Conservation (phyloP, 129 eudicot genomes). For the Pulicaria dysenterica region DNA sequence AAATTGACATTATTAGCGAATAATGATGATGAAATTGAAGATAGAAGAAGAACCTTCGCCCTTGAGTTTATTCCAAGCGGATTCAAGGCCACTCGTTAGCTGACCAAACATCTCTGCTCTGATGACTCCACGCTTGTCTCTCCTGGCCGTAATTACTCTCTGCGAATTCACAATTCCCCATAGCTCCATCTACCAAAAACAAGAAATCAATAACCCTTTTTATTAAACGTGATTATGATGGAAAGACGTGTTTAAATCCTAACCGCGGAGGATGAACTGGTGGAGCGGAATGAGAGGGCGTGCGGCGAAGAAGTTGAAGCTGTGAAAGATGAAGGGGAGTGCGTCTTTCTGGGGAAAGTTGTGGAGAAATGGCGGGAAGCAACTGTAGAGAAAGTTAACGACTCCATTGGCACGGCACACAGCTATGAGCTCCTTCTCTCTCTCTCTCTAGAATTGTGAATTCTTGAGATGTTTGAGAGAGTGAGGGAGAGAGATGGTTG, state of each 20-base stretch:
- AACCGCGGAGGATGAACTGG: conserved; percentile 53
- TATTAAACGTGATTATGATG: no score
- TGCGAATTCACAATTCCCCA: conserved; percentile 62
- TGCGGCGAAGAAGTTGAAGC: conserved; percentile 37
- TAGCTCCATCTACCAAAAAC: conserved; percentile 53
- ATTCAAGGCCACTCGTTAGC: conserved; percentile 83
- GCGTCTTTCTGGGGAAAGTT: conserved; percentile 29
- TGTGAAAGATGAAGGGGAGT: conserved; percentile 31
- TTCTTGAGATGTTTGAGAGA: background rate
- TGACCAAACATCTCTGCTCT: conserved; percentile 98
- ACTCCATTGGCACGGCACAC: conserved; percentile 34
- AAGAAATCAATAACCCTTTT: background rate
- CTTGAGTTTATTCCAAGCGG: conserved; percentile 93
- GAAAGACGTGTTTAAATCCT: background rate
- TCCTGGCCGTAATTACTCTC: conserved; percentile 22
- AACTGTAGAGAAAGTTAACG: conserved; percentile 47
- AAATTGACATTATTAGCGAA: background rate
- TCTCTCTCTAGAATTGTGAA: conserved; percentile 6
- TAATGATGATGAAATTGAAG: background rate
- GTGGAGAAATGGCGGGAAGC: conserved; percentile 69
- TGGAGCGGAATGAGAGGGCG: conserved; percentile 51
- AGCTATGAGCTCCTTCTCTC: background rate
- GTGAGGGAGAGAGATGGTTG: background rate
- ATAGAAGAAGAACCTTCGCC: conserved; percentile 66
- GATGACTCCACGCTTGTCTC: conserved; percentile 45